Evolutionary conservation across 2,329 filamentous ascomycete genomes (phyloP).

Genomic region (Penicillium crustosum): DNA sequence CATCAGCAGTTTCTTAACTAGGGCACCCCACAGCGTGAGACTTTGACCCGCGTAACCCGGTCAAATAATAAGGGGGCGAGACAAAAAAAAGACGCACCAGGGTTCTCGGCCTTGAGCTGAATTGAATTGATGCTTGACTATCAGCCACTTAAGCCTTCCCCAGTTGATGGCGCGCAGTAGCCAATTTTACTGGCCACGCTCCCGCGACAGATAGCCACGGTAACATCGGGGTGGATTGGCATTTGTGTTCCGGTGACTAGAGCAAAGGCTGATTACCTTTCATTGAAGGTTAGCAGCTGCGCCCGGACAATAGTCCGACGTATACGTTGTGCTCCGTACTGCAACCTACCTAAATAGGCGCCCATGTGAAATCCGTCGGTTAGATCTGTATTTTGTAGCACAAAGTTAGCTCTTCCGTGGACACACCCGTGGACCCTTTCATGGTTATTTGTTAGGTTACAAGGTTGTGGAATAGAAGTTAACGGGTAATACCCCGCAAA

Average conservation of each 20-base stretch:
- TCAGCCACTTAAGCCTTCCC: constrained; percentile 11
- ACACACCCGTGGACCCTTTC: background rate
- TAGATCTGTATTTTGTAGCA: background rate
- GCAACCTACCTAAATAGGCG: background rate
- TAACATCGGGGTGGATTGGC: constrained; percentile 24
- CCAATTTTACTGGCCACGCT: constrained; percentile 19
- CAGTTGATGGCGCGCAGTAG: constrained; percentile 14
- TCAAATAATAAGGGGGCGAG: background rate
- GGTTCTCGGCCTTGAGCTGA: constrained; percentile 1
- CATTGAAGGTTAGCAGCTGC: background rate
- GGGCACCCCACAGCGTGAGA: background rate
- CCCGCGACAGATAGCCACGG: constrained; percentile 17
- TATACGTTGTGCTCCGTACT: background rate
- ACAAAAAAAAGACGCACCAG: background rate
- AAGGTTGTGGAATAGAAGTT: background rate
- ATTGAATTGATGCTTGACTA: constrained; percentile 9
- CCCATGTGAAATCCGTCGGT: background rate
- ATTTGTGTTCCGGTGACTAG: constrained; percentile 9
- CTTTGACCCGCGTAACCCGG: background rate
- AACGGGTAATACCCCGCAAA: constrained; percentile 1
- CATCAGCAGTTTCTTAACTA: background rate
- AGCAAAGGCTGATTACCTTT: background rate
- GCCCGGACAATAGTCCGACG: background rate
- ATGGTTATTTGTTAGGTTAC: background rate
- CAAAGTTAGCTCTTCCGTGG: background rate